Evolutionary conservation across 1,139 yeast genomes (phyloP), one percentile per base, ranked within the genome.

Genomic region (Pichia sp.): DNA sequence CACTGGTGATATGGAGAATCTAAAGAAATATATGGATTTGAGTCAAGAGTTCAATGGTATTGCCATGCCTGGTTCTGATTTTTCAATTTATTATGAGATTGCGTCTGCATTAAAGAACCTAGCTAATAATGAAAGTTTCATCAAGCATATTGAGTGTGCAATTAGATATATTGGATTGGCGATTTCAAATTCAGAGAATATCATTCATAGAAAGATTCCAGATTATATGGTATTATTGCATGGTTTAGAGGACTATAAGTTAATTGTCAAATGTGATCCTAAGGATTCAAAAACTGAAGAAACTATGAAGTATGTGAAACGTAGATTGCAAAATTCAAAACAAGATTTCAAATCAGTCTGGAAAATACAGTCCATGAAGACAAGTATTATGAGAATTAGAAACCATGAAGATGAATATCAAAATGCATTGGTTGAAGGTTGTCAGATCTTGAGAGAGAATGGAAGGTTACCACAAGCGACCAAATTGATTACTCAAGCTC

Each of bases 381-480:
- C 77, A 45, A 75, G 85, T 1, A 81, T 82, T 5, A 74, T 78
- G 48, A 66, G 72, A 18, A 58, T 80, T 7, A 52, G 60, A 9
- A 66, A 68, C 14, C 69, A 79, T 7, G 56, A 64, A 7, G 58
- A 57, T 1, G 76, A 72, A 50, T 62, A 77, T n/a, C 71, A 73
- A 5, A 71, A 75, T 22, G 75, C 82, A 1, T 77, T 84, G 68
- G 70, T 88, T 21, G 68, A 72, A 33, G 76, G 84, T 40, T 83
- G 96, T 0, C 72, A 75, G 40, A 71, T 85, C 38, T 84, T 96
- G 4, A 69, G 97, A 47, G 77, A 81, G 52, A 80, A 83, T 51
- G 78, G 80, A 19, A 75, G 93, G 50, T 69, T 84, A 19, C 94
- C 88, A 54, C 72, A 88, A 36, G 85, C 98, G 0, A 80, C 93